A percentile compares a stretch with the other conserved stretches of the same genome.
These are phyloP conservation scores for Apophysomyces sp. DNA, from an alignment of 371 early-diverging fungal species.

Conservation along the genomic window DNA sequence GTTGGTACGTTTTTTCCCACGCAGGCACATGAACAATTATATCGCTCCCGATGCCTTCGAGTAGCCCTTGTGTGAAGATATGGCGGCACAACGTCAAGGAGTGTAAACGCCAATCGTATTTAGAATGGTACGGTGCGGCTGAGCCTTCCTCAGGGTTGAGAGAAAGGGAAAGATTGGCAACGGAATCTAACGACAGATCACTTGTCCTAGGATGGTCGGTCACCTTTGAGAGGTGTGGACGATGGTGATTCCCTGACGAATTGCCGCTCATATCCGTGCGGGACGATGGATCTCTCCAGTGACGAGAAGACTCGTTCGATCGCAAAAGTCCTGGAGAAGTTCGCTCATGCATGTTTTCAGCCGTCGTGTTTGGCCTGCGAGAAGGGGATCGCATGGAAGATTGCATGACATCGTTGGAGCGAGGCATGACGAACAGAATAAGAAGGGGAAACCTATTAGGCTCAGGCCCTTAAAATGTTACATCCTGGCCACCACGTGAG, in stretches of 20 bases:
- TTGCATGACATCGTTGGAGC: not conserved
- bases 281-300: not conserved
- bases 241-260: not conserved
- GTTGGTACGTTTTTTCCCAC: slow-evolving; percentile 51
- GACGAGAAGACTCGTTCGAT: not conserved
- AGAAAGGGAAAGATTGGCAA: not conserved
- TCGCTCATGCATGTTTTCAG: not conserved
- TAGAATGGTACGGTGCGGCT: not conserved
- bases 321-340: too few species aligned
- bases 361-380: not conserved
- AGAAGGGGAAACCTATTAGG: not conserved
- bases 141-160: not conserved
- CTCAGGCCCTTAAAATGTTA: too few species aligned
- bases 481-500: too few species aligned
- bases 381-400: not conserved
- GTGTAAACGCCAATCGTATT: slow-evolving; percentile 44
- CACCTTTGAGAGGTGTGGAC: not conserved
- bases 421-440: not conserved
- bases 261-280: not conserved
- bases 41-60: slow-evolving; percentile 58
- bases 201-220: not conserved
- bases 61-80: slow-evolving; percentile 51
- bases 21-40: slow-evolving; percentile 44
- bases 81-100: slow-evolving; percentile 48
- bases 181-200: not conserved